Conservation (phyloP, 805 yeast genomes). For the Candida hungchunana region DNA sequence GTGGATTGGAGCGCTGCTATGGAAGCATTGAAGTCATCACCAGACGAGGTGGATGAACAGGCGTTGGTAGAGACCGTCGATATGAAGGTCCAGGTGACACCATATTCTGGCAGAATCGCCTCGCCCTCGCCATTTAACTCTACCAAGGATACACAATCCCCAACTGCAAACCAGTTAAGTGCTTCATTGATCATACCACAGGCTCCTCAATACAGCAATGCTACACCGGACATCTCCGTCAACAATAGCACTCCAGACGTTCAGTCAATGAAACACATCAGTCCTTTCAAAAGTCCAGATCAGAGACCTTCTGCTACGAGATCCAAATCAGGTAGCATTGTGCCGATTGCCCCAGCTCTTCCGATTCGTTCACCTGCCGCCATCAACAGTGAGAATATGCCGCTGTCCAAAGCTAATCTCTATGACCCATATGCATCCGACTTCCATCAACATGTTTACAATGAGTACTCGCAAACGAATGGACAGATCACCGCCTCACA, state of each 20-base stretch:
- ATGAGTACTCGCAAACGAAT: too few species aligned
- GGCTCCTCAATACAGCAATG: background rate
- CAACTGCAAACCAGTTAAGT: constrained; percentile 4
- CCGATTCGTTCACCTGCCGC: constrained; percentile 4
- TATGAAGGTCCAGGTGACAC: constrained; percentile 8
- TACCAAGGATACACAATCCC: constrained; percentile 2
- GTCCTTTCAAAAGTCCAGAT: constrained; percentile 7
- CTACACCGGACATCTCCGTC: background rate
- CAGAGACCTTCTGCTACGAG: background rate
- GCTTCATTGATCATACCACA: background rate
- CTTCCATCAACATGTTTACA: constrained; percentile 13
- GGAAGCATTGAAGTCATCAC: constrained; percentile 14
- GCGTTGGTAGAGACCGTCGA: background rate
- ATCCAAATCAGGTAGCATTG: background rate
- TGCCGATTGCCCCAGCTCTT: constrained; percentile 4
- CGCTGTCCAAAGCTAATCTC: constrained; percentile 13
- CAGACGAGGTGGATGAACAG: constrained; percentile 4
- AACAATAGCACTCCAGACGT: constrained; percentile 2
- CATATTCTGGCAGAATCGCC: constrained; percentile 18
- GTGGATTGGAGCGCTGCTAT: constrained; percentile 25
- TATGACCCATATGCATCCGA: constrained; percentile 15
- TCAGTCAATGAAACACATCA: constrained; percentile 8
- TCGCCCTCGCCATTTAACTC: constrained; percentile 12
- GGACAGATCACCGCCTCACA: too few species aligned
- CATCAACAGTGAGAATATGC: constrained; percentile 1